Evolutionary conservation across 2,329 filamentous ascomycete species (phyloP).

Genomic region (Thielaviopsis musarum): DNA sequence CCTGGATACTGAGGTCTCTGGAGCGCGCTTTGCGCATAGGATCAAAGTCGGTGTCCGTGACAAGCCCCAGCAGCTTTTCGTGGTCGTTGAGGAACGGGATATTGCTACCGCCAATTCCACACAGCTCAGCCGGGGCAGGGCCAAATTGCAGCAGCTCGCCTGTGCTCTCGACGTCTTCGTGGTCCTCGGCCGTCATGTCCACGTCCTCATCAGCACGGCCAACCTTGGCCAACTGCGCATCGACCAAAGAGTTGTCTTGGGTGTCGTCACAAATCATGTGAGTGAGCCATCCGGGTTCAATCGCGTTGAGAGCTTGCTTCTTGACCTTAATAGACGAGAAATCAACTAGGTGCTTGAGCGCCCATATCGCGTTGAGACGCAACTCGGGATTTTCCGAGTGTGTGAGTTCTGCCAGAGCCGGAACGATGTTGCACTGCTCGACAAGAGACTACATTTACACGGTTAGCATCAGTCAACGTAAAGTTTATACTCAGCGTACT

Average conservation of each 20-base stretch:
- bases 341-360: constrained; percentile 75
- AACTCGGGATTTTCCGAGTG: constrained; percentile 65
- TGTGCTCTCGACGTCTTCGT: constrained; percentile 36
- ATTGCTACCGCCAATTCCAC: constrained; percentile 1
- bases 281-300: constrained; percentile 66
- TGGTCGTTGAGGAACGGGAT: constrained; percentile 1
- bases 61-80: background rate
- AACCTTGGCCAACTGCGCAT: constrained; percentile 7
- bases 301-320: constrained; percentile 59
- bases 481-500: too few species aligned
- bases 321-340: constrained; percentile 46
- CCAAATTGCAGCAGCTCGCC: constrained; percentile 1
- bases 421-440: constrained; percentile 50
- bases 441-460: constrained; percentile 44
- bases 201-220: constrained; percentile 16
- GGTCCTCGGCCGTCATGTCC: constrained; percentile 40
- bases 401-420: constrained; percentile 66
- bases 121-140: constrained; percentile 2
- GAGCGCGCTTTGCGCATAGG: constrained; percentile 43
- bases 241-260: constrained; percentile 28
- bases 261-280: constrained; percentile 47
- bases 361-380: constrained; percentile 78
- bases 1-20: constrained; percentile 73
- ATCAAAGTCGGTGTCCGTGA: constrained; percentile 1
- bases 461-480: background rate